Evolutionary conservation across 345 rosid species (phyloP).

Genomic region (Triadica sebifera): DNA sequence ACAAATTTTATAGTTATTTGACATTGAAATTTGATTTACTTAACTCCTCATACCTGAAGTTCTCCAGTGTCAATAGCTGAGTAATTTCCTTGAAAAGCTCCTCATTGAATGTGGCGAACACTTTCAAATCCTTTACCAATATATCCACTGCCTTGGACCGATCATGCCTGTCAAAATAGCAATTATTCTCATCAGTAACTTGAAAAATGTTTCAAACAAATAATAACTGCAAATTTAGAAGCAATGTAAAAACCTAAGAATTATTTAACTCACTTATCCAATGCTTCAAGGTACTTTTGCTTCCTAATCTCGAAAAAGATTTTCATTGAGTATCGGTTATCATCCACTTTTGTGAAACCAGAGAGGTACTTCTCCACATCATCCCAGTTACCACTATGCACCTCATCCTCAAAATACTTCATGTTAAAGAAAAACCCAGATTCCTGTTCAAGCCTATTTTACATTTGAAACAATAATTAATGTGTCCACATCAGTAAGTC

Average conservation of each 20-base stretch:
- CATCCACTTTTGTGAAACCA: slow-evolving; percentile 97
- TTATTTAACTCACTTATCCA: slow-evolving; percentile 68
- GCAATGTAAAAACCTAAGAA: neutral
- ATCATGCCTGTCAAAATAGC: slow-evolving; percentile 61
- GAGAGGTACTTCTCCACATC: slow-evolving; percentile 97
- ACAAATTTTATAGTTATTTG: neutral
- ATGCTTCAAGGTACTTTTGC: slow-evolving; percentile 98
- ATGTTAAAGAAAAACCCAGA: slow-evolving; percentile 99
- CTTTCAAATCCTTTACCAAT: slow-evolving; percentile 90
- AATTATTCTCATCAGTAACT: slow-evolving; percentile 10
- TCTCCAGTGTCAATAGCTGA: slow-evolving; percentile 85
- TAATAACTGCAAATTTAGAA: neutral
- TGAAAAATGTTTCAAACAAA: neutral
- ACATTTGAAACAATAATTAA: slow-evolving; percentile 26
- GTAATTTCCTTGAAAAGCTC: slow-evolving; percentile 97
- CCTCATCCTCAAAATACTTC: slow-evolving; percentile 99
- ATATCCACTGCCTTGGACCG: slow-evolving; percentile 95
- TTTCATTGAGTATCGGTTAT: slow-evolving; percentile 96
- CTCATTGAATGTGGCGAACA: slow-evolving; percentile 91
- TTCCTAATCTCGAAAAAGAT: slow-evolving; percentile 98
- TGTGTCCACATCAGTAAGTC: slow-evolving; percentile 17
- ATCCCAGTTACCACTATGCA: slow-evolving; percentile 95
- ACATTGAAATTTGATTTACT: neutral
- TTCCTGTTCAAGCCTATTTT: slow-evolving; percentile 91
- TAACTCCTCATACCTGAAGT: slow-evolving; percentile 56